Conservation (phyloP, 768 basidiomycete species). For the Amanita subjunquillea region DNA sequence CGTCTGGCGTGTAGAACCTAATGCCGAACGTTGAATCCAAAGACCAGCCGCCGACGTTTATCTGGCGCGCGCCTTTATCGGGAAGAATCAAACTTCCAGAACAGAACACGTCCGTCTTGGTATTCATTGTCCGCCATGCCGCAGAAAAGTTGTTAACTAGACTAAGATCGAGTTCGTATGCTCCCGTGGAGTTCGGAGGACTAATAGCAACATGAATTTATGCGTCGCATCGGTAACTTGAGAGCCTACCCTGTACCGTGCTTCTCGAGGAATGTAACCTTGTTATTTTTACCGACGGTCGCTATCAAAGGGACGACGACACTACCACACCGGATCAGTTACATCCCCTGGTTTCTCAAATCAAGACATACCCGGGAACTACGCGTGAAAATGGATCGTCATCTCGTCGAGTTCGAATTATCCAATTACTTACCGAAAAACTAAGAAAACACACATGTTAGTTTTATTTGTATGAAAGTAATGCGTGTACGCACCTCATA, state of each 20-base stretch:
- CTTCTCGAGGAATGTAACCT: constrained; percentile 75
- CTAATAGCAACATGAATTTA: constrained; percentile 14
- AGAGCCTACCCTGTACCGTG: constrained; percentile 42
- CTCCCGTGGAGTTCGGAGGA: constrained; percentile 58
- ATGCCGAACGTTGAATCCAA: constrained; percentile 62
- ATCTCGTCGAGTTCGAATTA: background rate
- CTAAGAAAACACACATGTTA: constrained; percentile 13
- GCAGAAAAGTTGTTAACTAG: constrained; percentile 35
- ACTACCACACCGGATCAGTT: constrained; percentile 21
- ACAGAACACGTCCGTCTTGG: constrained; percentile 75
- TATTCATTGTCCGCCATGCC: constrained; percentile 71
- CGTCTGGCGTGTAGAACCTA: constrained; percentile 64
- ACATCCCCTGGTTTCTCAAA: background rate
- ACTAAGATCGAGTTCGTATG: constrained; percentile 66
- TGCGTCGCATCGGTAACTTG: background rate
- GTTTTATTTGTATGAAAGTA: too few relatives aligned
- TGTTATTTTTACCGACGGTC: constrained; percentile 73
- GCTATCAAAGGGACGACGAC: constrained; percentile 65
- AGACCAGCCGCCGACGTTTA: constrained; percentile 67
- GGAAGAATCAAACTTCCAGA: constrained; percentile 65
- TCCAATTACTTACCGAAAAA: constrained; percentile 30
- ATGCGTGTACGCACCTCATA: constrained; percentile 45
- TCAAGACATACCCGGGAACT: constrained; percentile 37
- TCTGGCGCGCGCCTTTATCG: constrained; percentile 56
- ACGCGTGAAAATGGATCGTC: constrained; percentile 1